Base-by-base conservation (phyloP, 2,329 filamentous ascomycete genomes). In the Didymella exigua region DNA sequence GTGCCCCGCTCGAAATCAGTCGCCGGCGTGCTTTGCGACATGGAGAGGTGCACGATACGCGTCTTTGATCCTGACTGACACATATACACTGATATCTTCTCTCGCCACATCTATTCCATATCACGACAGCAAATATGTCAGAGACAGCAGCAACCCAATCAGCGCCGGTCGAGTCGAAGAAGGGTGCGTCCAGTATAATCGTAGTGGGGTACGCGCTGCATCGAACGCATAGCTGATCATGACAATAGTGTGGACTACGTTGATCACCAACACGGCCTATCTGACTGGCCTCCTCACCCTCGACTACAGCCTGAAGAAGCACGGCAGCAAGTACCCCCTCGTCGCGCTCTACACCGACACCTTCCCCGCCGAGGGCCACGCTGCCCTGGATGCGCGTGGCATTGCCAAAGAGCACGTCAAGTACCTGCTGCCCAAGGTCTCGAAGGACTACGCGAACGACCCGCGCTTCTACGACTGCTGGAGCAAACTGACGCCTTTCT, bases 381-480 rank as follows among this genome's bases (percentile, higher is more conserved):
- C 79, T 29, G 90, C 89, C 29, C 85, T 96, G 47, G 80, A 85
- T 19, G 81, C 81, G 6, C 87, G 91, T 61, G 81, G 82, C 46
- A 93, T 96, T 62, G 80, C 86, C 24, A 84, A 84, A 55, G 86
- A 89, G 75, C 84, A 81, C 65, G 86, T 96, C 65, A 84, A 86
- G 43, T 89, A 90, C 74, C 82, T 96, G 33, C 79, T 89, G 10
- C 90, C 91, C 1, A 82, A 82, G 2, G 75, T 81, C 29, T 73
- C 79, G 45, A 87, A 86, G 57, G 87, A 90, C 76, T 96, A 86
- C 78, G 83, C 80, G 67, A 84, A 89, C 58, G 91, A 96, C 75
- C 87, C 88, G 44, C 87, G 92, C 64, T 96, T 96, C 81, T 88
- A 91, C 76, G 90, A 96, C 75, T 92, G 89, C 81, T 96, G 91